Percentiles rank a stretch among this genome's conserved stretches.
phyloP scores from a whole-genome alignment of 805 yeast species.

The Pichia phayaonensis region DNA sequence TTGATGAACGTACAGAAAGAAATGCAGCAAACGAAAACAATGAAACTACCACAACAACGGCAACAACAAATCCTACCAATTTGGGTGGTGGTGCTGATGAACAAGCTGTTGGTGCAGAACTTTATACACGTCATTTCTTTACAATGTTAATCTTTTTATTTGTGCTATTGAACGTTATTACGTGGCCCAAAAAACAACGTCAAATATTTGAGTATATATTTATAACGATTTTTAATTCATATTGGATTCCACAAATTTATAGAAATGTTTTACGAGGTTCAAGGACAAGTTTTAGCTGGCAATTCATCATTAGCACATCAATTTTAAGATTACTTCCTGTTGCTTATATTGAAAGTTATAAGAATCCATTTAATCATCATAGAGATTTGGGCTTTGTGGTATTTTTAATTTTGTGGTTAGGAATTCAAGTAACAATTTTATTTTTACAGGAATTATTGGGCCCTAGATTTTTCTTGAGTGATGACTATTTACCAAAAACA shows the following conservation, averaged over 20 bases:
- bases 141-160: constrained; percentile 47
- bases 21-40: constrained; percentile 4
- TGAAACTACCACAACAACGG: constrained; percentile 9
- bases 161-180: constrained; percentile 44
- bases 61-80: constrained; percentile 12
- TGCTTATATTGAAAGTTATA: constrained; percentile 39
- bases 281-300: constrained; percentile 63
- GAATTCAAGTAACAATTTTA: constrained; percentile 50
- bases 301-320: constrained; percentile 64
- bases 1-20: constrained; percentile 27
- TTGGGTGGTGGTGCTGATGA: constrained; percentile 37
- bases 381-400: constrained; percentile 44
- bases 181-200: constrained; percentile 59
- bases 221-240: constrained; percentile 51
- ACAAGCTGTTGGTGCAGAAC: constrained; percentile 46
- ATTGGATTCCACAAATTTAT: constrained; percentile 84
- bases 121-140: constrained; percentile 52
- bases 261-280: constrained; percentile 68
- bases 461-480: constrained; percentile 78
- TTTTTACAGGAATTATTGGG: constrained; percentile 63
- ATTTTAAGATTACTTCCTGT: constrained; percentile 58
- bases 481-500: constrained; percentile 65
- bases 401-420: constrained; percentile 46
- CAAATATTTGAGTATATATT: constrained; percentile 48
- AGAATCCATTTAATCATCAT: constrained; percentile 68